These are phyloP conservation scores for Sporothrix inflata DNA, from an alignment of 2,329 filamentous ascomycete genomes.

Conservation along the genomic window DNA sequence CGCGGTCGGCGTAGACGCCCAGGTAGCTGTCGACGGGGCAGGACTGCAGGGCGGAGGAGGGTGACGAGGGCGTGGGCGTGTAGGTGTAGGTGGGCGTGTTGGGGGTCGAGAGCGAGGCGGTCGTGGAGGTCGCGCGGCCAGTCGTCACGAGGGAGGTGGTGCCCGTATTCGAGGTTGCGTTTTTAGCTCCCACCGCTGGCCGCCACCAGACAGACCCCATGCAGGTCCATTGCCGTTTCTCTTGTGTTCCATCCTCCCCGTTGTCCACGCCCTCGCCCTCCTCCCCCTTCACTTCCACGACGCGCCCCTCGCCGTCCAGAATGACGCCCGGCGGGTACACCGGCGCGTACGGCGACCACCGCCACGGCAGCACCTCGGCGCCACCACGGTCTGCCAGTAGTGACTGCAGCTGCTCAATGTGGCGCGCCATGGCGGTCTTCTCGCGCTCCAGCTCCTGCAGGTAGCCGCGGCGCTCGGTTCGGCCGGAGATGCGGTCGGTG, in stretches of 20 bases:
- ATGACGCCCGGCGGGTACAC: constrained; percentile 38
- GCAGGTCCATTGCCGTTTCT: constrained; percentile 41
- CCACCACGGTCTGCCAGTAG: constrained; percentile 63
- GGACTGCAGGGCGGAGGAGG: constrained; percentile 44
- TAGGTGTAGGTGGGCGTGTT: constrained; percentile 4
- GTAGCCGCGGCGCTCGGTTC: constrained; percentile 77
- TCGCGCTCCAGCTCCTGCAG: constrained; percentile 76
- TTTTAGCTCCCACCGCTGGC: neutral
- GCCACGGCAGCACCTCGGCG: constrained; percentile 61
- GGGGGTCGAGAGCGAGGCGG: neutral
- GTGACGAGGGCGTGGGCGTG: constrained; percentile 37
- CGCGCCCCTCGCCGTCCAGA: constrained; percentile 38
- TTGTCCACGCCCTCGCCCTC: neutral
- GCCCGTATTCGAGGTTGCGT: neutral
- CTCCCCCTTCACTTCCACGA: constrained; percentile 20
- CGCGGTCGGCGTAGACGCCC: constrained; percentile 65
- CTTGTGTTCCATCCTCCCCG: neutral
- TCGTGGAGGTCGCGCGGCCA: neutral
- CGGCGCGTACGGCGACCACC: constrained; percentile 41
- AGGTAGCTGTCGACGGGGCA: constrained; percentile 65
- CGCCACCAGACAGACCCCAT: constrained; percentile 43
- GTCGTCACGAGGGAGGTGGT: neutral
- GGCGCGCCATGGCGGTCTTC: constrained; percentile 66
- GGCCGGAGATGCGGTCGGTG: constrained; percentile 83
- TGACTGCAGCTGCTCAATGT: constrained; percentile 69